Conservation (phyloP, 2,329 filamentous ascomycete species). For the Colletotrichum musicola region DNA sequence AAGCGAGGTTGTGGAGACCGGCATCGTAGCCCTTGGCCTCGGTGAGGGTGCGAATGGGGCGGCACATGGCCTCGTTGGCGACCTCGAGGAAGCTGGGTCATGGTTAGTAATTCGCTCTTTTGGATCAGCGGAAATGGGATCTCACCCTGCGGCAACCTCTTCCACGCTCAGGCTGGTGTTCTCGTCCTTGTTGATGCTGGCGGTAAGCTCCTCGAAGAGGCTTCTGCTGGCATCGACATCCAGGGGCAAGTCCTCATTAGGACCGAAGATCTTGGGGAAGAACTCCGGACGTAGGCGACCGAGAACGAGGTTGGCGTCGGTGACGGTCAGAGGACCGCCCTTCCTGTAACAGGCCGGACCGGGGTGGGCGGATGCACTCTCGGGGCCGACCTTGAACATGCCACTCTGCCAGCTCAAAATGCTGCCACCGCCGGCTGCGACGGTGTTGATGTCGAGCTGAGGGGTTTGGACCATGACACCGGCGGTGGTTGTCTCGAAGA, state of each 20-base stretch:
- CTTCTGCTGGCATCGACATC: conserved; percentile 55
- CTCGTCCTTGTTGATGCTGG: conserved; percentile 55
- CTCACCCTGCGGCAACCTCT: conserved; percentile 63
- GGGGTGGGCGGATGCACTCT: conserved; percentile 77
- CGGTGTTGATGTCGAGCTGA: conserved; percentile 76
- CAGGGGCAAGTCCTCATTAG: conserved; percentile 71
- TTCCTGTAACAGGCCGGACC: conserved; percentile 81
- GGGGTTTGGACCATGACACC: conserved; percentile 69
- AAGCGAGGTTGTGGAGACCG: conserved; percentile 51
- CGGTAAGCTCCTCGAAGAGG: conserved; percentile 57
- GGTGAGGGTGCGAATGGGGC: conserved; percentile 51
- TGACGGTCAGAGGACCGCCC: conserved; percentile 77
- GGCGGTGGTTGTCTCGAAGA: conserved; percentile 82
- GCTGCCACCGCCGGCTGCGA: conserved; percentile 78
- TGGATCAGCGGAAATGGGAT: background rate
- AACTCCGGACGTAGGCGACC: conserved; percentile 72
- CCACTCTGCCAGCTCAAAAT: conserved; percentile 78
- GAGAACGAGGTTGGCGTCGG: conserved; percentile 78
- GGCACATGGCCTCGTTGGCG: conserved; percentile 52
- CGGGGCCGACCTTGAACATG: conserved; percentile 79
- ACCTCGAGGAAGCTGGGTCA: conserved; percentile 48
- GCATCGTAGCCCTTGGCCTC: conserved; percentile 52
- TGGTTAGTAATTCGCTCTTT: background rate
- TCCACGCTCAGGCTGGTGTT: conserved; percentile 42
- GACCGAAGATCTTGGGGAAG: conserved; percentile 80